phyloP scores from a whole-genome alignment of 2,329 filamentous ascomycete genomes.

The Hymenoscyphus linearis region DNA sequence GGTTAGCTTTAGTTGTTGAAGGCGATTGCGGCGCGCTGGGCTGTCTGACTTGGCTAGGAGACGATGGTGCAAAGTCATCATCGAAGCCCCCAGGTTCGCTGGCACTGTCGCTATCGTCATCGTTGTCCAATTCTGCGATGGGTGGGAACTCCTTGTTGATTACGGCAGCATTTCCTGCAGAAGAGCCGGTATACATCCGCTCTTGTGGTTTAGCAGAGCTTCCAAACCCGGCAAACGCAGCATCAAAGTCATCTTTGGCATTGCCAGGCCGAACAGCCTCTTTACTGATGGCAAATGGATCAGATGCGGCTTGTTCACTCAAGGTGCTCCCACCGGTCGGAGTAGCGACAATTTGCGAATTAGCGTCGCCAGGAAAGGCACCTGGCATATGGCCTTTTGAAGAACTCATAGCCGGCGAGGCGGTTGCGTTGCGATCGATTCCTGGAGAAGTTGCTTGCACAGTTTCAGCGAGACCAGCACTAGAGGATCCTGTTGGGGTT shows the following conservation, averaged over 20 bases:
- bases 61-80: conserved; percentile 77
- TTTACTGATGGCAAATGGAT: conserved; percentile 52
- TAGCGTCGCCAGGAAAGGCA: conserved; percentile 45
- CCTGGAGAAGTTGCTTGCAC: conserved; percentile 25
- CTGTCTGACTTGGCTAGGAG: conserved; percentile 29
- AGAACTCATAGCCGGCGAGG: conserved; percentile 26
- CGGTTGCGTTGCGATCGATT: conserved; percentile 29
- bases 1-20: conserved; percentile 17
- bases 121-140: conserved; percentile 77
- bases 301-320: conserved; percentile 42
- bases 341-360: conserved; percentile 42
- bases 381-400: conserved; percentile 42
- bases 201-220: conserved; percentile 44
- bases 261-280: conserved; percentile 40
- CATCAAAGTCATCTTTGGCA: conserved; percentile 76
- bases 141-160: conserved; percentile 85
- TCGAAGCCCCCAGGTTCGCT: conserved; percentile 82
- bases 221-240: conserved; percentile 73
- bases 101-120: conserved; percentile 79
- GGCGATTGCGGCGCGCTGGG: conserved; percentile 22
- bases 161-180: conserved; percentile 38
- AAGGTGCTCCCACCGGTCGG: conserved; percentile 42
- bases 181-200: conserved; percentile 38
- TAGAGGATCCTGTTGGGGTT: conserved; percentile 30
- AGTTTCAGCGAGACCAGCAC: conserved; percentile 23